These are phyloP conservation scores for Suillus fuscotomentosus DNA, from an alignment of 768 basidiomycete species.

Conservation along the genomic window DNA sequence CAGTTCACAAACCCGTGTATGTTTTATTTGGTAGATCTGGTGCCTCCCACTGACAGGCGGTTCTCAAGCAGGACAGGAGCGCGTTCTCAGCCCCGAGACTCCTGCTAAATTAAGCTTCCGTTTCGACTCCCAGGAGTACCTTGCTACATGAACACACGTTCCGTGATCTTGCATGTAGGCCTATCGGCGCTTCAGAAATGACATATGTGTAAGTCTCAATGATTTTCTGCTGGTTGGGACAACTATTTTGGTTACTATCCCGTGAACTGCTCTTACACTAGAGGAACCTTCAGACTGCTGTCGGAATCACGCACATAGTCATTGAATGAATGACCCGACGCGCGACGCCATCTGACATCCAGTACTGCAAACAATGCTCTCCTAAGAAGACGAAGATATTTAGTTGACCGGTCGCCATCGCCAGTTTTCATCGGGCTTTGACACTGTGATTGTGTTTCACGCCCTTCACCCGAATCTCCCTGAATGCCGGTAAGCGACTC, in stretches of 20 bases:
- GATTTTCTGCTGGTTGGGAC: not conserved
- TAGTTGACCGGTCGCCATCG: conserved; percentile 1
- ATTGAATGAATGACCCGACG: not conserved
- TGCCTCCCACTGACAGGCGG: not conserved
- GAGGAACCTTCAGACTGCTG: conserved; percentile 1
- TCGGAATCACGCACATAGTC: conserved; percentile 10
- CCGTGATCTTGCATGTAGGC: conserved; percentile 2
- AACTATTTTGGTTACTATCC: conserved; percentile 14
- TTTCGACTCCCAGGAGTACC: conserved; percentile 10
- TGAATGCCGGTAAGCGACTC: conserved; percentile 11
- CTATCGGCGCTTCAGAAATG: conserved; percentile 11
- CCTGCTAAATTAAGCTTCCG: not conserved
- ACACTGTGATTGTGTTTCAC: not conserved
- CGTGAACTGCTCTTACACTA: conserved; percentile 7
- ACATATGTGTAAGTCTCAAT: conserved; percentile 16
- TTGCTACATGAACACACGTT: conserved; percentile 2
- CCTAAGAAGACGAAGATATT: not conserved
- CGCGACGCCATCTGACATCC: not conserved
- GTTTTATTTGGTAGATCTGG: not conserved
- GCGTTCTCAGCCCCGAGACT: conserved; percentile 14
- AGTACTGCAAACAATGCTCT: not conserved
- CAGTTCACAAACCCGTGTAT: not conserved
- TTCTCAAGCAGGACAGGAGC: conserved; percentile 15
- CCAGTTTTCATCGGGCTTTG: not conserved
- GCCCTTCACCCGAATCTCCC: not conserved